Evolutionary conservation across 2,329 filamentous ascomycete species (phyloP).

Genomic region (Alternaria solani): DNA sequence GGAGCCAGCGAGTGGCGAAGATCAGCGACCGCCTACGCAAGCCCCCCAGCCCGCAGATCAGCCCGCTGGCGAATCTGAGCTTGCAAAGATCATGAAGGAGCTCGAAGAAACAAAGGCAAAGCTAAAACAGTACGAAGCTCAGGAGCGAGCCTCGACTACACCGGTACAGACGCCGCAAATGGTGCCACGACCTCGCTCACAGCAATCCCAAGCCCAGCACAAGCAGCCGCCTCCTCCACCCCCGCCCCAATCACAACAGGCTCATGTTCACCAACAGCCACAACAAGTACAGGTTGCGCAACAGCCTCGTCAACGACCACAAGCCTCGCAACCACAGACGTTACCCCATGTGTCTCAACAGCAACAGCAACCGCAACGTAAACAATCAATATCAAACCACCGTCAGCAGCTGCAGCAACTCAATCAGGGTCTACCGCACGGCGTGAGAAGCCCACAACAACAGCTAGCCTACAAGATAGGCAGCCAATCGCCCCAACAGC

Average conservation of each 20-base stretch:
- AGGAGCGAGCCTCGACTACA: constrained; percentile 41
- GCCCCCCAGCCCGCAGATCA: constrained; percentile 26
- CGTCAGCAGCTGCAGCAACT: constrained; percentile 37
- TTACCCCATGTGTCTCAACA: constrained; percentile 18
- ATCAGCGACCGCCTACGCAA: constrained; percentile 25
- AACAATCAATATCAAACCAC: constrained; percentile 23
- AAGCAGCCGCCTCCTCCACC: constrained; percentile 19
- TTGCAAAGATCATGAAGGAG: constrained; percentile 47
- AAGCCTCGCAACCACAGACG: constrained; percentile 21
- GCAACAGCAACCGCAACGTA: constrained; percentile 26
- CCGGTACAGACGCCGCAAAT: constrained; percentile 38
- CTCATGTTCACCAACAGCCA: constrained; percentile 26
- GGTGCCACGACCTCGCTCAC: constrained; percentile 25
- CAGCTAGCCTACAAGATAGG: constrained; percentile 28
- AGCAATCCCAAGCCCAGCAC: constrained; percentile 21
- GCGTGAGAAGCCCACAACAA: constrained; percentile 29
- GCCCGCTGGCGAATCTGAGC: constrained; percentile 37
- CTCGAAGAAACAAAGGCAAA: constrained; percentile 49
- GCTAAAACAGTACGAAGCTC: constrained; percentile 44
- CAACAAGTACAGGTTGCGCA: constrained; percentile 7
- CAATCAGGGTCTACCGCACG: constrained; percentile 22
- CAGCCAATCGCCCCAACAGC: constrained; percentile 31
- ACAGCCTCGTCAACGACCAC: constrained; percentile 21
- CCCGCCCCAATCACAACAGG: constrained; percentile 17
- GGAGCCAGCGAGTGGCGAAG: constrained; percentile 26